A percentile compares a stretch with the other conserved stretches of the same genome.
These are phyloP conservation scores for Syncephalis plumigaleata DNA, from an alignment of 371 early-diverging fungal genomes.

Conservation along the genomic window DNA sequence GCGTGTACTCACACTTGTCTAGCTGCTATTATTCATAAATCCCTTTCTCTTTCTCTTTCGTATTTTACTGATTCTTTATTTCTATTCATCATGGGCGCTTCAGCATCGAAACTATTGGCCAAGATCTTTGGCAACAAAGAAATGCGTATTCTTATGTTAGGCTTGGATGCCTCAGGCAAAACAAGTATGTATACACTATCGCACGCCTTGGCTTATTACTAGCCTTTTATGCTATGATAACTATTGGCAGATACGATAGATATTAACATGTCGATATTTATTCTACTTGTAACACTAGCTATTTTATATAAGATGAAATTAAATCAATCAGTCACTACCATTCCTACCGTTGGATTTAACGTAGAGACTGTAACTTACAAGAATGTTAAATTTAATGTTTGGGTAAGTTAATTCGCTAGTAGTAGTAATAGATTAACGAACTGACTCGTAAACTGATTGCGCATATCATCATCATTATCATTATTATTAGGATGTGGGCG, in stretches of 20 bases:
- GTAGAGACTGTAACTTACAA: slow-evolving; percentile 80
- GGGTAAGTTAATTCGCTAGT: slow-evolving; percentile 32
- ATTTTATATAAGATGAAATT: slow-evolving; percentile 80
- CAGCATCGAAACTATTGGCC: slow-evolving; percentile 31
- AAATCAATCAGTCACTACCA: slow-evolving; percentile 70
- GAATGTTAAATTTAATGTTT: slow-evolving; percentile 80
- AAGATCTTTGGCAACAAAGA: slow-evolving; percentile 70
- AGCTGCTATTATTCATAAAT: too few relatives aligned
- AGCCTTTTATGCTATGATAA: too few relatives aligned
- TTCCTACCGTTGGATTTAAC: slow-evolving; percentile 80
- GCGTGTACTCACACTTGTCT: too few relatives aligned
- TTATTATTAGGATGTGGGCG: slow-evolving; percentile 61
- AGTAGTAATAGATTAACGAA: too few relatives aligned
- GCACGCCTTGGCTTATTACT: too few relatives aligned
- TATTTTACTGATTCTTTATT: too few relatives aligned
- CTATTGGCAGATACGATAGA: too few relatives aligned
- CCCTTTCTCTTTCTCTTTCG: too few relatives aligned
- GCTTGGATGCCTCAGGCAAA: slow-evolving; percentile 89
- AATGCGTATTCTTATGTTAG: slow-evolving; percentile 81
- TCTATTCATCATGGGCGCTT: slow-evolving; percentile 23
- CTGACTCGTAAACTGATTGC: not conserved
- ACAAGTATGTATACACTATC: slow-evolving; percentile 40
- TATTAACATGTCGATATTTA: not conserved
- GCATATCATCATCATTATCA: too few relatives aligned
- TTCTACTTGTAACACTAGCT: slow-evolving; percentile 20